phyloP scores from a whole-genome alignment of 805 yeast species.

The Ogataea chonburiensis region DNA sequence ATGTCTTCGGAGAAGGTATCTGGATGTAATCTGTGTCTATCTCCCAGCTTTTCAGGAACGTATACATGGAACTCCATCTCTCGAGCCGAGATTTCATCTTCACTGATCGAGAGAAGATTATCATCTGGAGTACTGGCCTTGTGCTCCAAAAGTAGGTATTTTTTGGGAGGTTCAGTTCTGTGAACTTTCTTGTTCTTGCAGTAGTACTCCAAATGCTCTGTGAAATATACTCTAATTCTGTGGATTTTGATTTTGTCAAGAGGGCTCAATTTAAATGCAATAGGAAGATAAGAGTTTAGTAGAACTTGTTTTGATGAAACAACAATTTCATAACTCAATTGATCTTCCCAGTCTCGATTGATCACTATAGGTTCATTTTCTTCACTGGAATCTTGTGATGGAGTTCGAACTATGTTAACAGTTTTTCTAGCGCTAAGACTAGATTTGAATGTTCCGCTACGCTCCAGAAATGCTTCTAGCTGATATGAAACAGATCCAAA shows the following conservation, averaged over 20 bases:
- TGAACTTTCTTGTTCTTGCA: conserved; percentile 86
- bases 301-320: conserved; percentile 88
- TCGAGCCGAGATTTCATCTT: conserved; percentile 60
- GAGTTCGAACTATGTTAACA: conserved; percentile 69
- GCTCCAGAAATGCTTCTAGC: conserved; percentile 66
- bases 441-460: conserved; percentile 85
- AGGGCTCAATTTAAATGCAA: conserved; percentile 82
- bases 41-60: conserved; percentile 68
- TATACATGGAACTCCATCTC: conserved; percentile 86
- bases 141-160: conserved; percentile 77
- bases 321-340: conserved; percentile 82
- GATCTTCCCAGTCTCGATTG: conserved; percentile 90
- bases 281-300: conserved; percentile 77
- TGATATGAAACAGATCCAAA: conserved; percentile 78
- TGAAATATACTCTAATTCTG: conserved; percentile 77
- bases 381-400: conserved; percentile 75
- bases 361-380: conserved; percentile 93
- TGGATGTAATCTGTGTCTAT: conserved; percentile 66
- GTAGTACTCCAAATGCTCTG: conserved; percentile 89
- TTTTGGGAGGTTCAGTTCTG: conserved; percentile 85
- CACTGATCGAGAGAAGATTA: conserved; percentile 43
- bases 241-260: conserved; percentile 85
- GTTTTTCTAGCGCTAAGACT: conserved; percentile 64
- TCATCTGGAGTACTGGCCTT: conserved; percentile 55
- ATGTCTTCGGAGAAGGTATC: conserved; percentile 79